These are phyloP conservation scores for Gymnopilus junonius DNA, from an alignment of 768 basidiomycete genomes.

Conservation along the genomic window DNA sequence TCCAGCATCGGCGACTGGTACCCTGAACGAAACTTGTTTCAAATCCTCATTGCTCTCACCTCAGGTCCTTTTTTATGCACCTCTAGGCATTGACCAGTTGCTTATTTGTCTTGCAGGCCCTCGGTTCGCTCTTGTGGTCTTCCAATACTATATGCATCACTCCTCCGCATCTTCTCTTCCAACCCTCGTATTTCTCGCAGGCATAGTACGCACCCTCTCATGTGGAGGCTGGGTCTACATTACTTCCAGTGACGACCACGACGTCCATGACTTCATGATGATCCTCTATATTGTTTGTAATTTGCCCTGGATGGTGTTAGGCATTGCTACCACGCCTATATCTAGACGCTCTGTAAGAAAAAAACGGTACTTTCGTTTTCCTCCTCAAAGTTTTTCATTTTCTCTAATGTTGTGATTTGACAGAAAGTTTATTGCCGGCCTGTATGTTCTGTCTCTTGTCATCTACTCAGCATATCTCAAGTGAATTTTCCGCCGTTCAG, in stretches of 20 bases:
- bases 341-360: conserved; percentile 43
- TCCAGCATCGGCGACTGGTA: conserved; percentile 89
- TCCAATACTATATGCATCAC: conserved; percentile 66
- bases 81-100: background rate
- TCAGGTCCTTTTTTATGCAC: conserved; percentile 50
- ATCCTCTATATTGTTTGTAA: conserved; percentile 83
- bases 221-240: conserved; percentile 95
- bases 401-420: background rate
- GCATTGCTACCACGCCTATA: conserved; percentile 57
- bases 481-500: conserved; percentile 36
- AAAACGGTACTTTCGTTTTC: conserved; percentile 54
- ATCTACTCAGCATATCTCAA: background rate
- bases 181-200: conserved; percentile 58
- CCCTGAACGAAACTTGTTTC: conserved; percentile 84
- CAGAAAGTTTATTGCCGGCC: conserved; percentile 57
- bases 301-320: conserved; percentile 88
- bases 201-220: conserved; percentile 73
- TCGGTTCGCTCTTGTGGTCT: conserved; percentile 66
- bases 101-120: conserved; percentile 51
- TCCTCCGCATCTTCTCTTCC: conserved; percentile 47
- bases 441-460: conserved; percentile 38
- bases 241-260: conserved; percentile 83
- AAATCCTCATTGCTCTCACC: conserved; percentile 85
- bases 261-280: conserved; percentile 88
- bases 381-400: background rate